Evolutionary conservation across 768 basidiomycete species (phyloP).

Genomic region (Panus rudis): DNA sequence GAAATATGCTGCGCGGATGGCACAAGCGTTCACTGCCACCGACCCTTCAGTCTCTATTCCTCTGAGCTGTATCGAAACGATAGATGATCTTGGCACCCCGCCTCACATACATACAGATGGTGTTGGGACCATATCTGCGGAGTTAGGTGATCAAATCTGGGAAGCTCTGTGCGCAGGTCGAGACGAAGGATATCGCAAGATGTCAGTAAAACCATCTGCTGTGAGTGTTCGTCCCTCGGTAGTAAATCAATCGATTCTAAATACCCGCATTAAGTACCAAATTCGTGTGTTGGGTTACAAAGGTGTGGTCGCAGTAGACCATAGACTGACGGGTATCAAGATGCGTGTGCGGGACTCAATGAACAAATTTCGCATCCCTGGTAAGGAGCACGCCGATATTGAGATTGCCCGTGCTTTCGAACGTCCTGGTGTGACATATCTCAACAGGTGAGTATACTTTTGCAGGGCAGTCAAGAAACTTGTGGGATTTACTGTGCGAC

Average conservation of each 20-base stretch:
- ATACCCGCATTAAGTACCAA: slow-evolving; percentile 43
- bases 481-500: background rate
- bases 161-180: slow-evolving; percentile 39
- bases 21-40: slow-evolving; percentile 81
- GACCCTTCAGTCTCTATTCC: slow-evolving; percentile 59
- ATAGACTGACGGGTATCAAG: slow-evolving; percentile 43
- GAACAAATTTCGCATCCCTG: slow-evolving; percentile 61
- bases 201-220: slow-evolving; percentile 46
- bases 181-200: slow-evolving; percentile 17
- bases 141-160: slow-evolving; percentile 57
- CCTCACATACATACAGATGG: slow-evolving; percentile 64
- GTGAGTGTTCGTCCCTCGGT: slow-evolving; percentile 34
- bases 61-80: slow-evolving; percentile 52
- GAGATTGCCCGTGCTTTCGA: slow-evolving; percentile 68
- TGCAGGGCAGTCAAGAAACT: too few species aligned
- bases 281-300: slow-evolving; percentile 83
- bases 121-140: slow-evolving; percentile 67
- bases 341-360: slow-evolving; percentile 71
- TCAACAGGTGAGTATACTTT: slow-evolving; percentile 52
- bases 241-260: slow-evolving; percentile 8
- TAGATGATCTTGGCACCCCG: slow-evolving; percentile 46
- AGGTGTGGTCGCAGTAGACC: slow-evolving; percentile 70
- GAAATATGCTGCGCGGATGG: slow-evolving; percentile 75
- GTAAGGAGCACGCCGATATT: slow-evolving; percentile 45
- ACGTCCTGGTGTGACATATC: slow-evolving; percentile 52